These are phyloP conservation scores for Rhynchosporium graminicola DNA, from an alignment of 2,329 filamentous ascomycete genomes.

Conservation along the genomic window DNA sequence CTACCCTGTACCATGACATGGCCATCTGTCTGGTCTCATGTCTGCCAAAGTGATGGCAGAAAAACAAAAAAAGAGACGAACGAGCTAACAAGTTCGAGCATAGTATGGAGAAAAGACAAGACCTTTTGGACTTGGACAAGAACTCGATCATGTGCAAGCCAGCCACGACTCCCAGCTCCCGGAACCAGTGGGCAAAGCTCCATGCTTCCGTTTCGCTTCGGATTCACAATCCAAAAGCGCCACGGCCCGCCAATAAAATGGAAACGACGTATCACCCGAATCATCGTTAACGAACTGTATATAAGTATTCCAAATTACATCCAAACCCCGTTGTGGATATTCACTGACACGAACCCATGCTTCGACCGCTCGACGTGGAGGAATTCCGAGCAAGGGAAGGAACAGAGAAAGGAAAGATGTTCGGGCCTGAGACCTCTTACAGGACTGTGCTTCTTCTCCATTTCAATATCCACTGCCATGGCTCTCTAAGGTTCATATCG, in stretches of 20 bases:
- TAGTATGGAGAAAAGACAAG: not conserved
- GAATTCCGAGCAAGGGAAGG: not conserved
- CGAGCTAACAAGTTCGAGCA: not conserved
- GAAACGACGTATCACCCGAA: not conserved
- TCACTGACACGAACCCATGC: too few species aligned
- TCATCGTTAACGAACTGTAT: not conserved
- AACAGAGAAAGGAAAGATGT: constrained; percentile 3
- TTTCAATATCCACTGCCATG: constrained; percentile 4
- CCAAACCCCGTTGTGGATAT: not conserved
- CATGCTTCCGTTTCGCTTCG: constrained; percentile 2
- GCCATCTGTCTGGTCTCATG: not conserved
- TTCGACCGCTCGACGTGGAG: too few species aligned
- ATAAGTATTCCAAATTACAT: not conserved
- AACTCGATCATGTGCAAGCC: not conserved
- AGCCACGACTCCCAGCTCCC: not conserved
- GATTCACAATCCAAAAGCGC: constrained; percentile 4
- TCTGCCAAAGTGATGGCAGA: not conserved
- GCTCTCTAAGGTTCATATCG: not conserved
- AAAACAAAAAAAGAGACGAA: constrained; percentile 3
- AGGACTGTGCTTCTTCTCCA: constrained; percentile 10
- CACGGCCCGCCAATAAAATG: constrained; percentile 5
- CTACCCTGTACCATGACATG: constrained; percentile 3
- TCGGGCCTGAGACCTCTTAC: constrained; percentile 9
- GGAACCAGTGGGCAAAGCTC: not conserved
- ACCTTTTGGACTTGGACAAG: not conserved